Evolutionary conservation across 2,329 filamentous ascomycete genomes (phyloP).

Genomic region (Scorias spongiosa): DNA sequence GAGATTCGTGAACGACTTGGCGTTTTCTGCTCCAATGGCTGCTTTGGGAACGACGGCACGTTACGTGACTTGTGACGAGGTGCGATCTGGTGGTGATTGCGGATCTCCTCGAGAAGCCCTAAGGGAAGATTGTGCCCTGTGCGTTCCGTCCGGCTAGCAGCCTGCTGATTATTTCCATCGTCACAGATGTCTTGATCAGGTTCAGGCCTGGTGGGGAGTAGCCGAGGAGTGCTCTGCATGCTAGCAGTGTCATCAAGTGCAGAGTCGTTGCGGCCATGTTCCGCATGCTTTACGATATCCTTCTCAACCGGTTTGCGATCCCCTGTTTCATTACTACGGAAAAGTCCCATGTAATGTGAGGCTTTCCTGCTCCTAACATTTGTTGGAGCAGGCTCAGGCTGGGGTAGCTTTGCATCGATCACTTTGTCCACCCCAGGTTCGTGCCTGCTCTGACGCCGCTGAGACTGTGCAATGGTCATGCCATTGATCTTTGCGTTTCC

Average conservation of each 20-base stretch:
- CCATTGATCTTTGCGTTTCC: slow-evolving; percentile 29
- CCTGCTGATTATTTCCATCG: slow-evolving; percentile 14
- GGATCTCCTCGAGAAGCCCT: slow-evolving; percentile 40
- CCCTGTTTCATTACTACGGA: slow-evolving; percentile 45
- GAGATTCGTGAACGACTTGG: slow-evolving; percentile 5
- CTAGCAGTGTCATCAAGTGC: not conserved
- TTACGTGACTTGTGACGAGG: slow-evolving; percentile 28
- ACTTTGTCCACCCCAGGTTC: slow-evolving; percentile 39
- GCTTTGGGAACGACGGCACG: not conserved
- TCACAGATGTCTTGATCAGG: slow-evolving; percentile 18
- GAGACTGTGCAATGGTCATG: slow-evolving; percentile 23
- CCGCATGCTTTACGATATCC: slow-evolving; percentile 19
- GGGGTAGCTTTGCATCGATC: slow-evolving; percentile 47
- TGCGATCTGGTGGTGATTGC: slow-evolving; percentile 37
- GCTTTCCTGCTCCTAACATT: slow-evolving; percentile 49
- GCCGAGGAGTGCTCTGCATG: not conserved
- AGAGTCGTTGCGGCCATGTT: not conserved
- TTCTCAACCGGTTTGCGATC: slow-evolving; percentile 37
- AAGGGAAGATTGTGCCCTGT: slow-evolving; percentile 27
- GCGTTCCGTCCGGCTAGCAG: slow-evolving; percentile 15
- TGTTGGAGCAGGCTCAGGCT: slow-evolving; percentile 35
- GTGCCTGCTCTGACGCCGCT: slow-evolving; percentile 18
- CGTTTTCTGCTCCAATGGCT: not conserved
- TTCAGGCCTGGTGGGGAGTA: slow-evolving; percentile 11
- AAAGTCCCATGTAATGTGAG: slow-evolving; percentile 49